Evolutionary conservation across 192 early-diverging fungal genomes (phyloP).

Genomic region (Chytriomyces hyalinus): DNA sequence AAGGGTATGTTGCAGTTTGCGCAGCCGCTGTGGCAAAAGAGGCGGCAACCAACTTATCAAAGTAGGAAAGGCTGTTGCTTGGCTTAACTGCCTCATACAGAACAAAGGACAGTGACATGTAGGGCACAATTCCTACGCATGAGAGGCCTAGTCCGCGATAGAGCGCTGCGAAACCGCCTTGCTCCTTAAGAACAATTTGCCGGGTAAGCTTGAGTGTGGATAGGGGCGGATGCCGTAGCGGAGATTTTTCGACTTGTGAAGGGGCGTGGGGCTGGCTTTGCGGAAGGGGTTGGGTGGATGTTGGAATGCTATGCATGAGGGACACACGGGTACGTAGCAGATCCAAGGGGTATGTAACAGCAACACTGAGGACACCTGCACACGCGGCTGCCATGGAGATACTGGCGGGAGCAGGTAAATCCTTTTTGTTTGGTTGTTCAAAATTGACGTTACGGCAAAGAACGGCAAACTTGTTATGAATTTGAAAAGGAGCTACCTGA

Average conservation of each 20-base stretch:
- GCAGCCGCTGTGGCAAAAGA: slow-evolving; percentile 1
- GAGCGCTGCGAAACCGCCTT: slow-evolving; percentile 70
- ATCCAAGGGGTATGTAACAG: slow-evolving; percentile 82
- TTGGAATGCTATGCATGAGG: slow-evolving; percentile 69
- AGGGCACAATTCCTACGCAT: slow-evolving; percentile 78
- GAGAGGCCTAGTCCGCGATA: slow-evolving; percentile 89
- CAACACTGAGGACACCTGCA: slow-evolving; percentile 80
- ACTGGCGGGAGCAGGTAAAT: background rate
- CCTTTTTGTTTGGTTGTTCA: too few relatives aligned
- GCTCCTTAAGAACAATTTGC: slow-evolving; percentile 76
- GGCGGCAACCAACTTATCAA: slow-evolving; percentile 15
- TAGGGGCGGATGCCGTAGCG: slow-evolving; percentile 4
- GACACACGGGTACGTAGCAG: slow-evolving; percentile 64
- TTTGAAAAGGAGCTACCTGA: background rate
- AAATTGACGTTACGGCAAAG: too few relatives aligned
- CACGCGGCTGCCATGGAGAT: background rate
- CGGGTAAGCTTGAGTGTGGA: slow-evolving; percentile 73
- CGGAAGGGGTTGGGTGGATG: background rate
- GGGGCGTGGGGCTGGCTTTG: background rate
- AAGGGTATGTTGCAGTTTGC: slow-evolving; percentile 25
- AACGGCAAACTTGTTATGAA: too few relatives aligned
- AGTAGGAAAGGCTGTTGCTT: slow-evolving; percentile 6
- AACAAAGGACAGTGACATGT: slow-evolving; percentile 69
- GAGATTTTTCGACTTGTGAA: background rate
- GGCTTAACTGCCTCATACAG: slow-evolving; percentile 62